These are phyloP conservation scores for Alternaria panax DNA, from an alignment of 2,329 filamentous ascomycete species.

Conservation along the genomic window DNA sequence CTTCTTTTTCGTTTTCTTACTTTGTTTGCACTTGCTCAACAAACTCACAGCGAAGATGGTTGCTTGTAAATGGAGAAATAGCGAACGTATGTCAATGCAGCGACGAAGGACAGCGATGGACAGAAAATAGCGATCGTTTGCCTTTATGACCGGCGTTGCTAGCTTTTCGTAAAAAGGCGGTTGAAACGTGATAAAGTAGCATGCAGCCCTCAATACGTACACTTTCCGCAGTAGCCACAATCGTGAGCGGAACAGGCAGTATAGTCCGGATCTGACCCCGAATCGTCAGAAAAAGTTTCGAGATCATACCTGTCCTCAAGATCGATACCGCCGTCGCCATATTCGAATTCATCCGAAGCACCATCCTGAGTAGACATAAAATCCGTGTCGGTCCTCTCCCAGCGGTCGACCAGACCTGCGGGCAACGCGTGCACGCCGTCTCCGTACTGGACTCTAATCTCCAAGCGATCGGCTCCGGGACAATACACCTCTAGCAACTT, in stretches of 20 bases:
- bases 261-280: slow-evolving; percentile 42
- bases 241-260: slow-evolving; percentile 47
- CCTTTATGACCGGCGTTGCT: too few species aligned
- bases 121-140: too few species aligned
- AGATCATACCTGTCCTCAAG: slow-evolving; percentile 1
- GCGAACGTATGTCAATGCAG: too few species aligned
- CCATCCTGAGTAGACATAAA: neutral
- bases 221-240: slow-evolving; percentile 51
- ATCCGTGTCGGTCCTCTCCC: slow-evolving; percentile 5
- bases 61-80: too few species aligned
- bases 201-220: slow-evolving; percentile 30
- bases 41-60: too few species aligned
- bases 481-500: slow-evolving; percentile 47
- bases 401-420: slow-evolving; percentile 8
- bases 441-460: slow-evolving; percentile 45
- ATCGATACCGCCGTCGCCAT: neutral
- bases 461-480: slow-evolving; percentile 38
- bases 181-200: too few species aligned
- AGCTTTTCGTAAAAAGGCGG: too few species aligned
- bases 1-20: too few species aligned
- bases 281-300: slow-evolving; percentile 21
- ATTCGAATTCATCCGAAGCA: neutral
- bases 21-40: too few species aligned
- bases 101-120: too few species aligned
- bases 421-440: slow-evolving; percentile 37